Conservation (phyloP, 2,329 filamentous ascomycete species). For the Tolypocladium cylindrosporum region DNA sequence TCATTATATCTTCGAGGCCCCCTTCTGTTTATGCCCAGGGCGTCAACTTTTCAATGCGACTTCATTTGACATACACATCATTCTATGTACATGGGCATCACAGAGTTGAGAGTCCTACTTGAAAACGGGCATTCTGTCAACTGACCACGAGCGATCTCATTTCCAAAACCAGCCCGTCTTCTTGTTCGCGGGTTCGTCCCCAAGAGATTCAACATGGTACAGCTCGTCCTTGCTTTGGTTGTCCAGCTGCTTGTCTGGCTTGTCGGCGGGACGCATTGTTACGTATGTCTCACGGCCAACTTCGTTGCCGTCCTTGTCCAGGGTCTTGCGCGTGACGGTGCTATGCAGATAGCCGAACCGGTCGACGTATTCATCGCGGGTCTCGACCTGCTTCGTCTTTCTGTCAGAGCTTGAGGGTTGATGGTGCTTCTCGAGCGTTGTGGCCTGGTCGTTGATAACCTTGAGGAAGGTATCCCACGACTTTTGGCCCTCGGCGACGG, state of each 20-base stretch:
- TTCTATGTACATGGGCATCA: not conserved
- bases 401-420: slow-evolving; percentile 6
- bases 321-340: slow-evolving; percentile 27
- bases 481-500: slow-evolving; percentile 24
- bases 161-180: slow-evolving; percentile 32
- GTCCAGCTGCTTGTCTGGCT: slow-evolving; percentile 9
- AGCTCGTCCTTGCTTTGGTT: slow-evolving; percentile 4
- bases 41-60: not conserved
- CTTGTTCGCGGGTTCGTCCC: slow-evolving; percentile 8
- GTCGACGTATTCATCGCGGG: slow-evolving; percentile 32
- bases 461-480: slow-evolving; percentile 31
- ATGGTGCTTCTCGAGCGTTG: slow-evolving; percentile 4
- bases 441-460: slow-evolving; percentile 15
- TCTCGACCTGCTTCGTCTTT: slow-evolving; percentile 22
- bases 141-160: slow-evolving; percentile 8
- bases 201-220: not conserved
- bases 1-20: not conserved
- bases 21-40: too few relatives aligned
- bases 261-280: slow-evolving; percentile 16
- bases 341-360: slow-evolving; percentile 30
- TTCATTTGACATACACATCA: not conserved
- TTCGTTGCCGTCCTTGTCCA: slow-evolving; percentile 31
- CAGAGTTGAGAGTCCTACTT: not conserved
- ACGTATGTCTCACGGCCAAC: slow-evolving; percentile 27
- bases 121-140: not conserved